Percentiles rank a stretch among this genome's conserved stretches.
These are phyloP conservation scores for Aspergillus pseudoglaucus DNA, from an alignment of 2,329 filamentous ascomycete genomes.

Conservation along the genomic window DNA sequence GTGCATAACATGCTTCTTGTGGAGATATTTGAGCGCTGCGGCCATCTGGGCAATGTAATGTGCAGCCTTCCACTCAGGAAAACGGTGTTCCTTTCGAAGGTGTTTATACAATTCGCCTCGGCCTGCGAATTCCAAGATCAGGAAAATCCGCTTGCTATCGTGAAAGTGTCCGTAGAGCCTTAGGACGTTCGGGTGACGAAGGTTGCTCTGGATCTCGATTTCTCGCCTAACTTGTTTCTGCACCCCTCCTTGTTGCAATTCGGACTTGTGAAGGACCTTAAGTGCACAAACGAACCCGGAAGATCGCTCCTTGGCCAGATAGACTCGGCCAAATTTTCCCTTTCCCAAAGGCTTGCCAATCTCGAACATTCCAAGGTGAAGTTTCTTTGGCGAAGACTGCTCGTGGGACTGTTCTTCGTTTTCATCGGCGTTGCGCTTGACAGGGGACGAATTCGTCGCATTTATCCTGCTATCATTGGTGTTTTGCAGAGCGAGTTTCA, in stretches of 20 bases:
- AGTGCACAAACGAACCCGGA: slow-evolving; percentile 79
- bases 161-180: slow-evolving; percentile 83
- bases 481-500: slow-evolving; percentile 78
- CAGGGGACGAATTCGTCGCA: slow-evolving; percentile 57
- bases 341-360: slow-evolving; percentile 81
- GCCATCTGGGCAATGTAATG: slow-evolving; percentile 88
- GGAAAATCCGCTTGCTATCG: slow-evolving; percentile 78
- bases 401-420: slow-evolving; percentile 45
- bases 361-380: slow-evolving; percentile 91
- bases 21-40: slow-evolving; percentile 80
- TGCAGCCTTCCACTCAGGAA: slow-evolving; percentile 79
- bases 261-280: slow-evolving; percentile 79
- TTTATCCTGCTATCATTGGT: slow-evolving; percentile 59
- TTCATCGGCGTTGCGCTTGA: slow-evolving; percentile 51
- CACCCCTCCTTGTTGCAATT: slow-evolving; percentile 71
- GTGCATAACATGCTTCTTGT: slow-evolving; percentile 97
- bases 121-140: slow-evolving; percentile 80
- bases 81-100: slow-evolving; percentile 67
- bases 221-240: slow-evolving; percentile 84
- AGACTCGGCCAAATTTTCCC: slow-evolving; percentile 81
- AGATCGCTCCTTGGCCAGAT: slow-evolving; percentile 71
- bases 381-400: slow-evolving; percentile 54
- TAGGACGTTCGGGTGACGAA: slow-evolving; percentile 78
- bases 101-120: slow-evolving; percentile 87
- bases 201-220: slow-evolving; percentile 83